Conservation (phyloP, 257 asterid species). For the Solanum stenotomum region DNA sequence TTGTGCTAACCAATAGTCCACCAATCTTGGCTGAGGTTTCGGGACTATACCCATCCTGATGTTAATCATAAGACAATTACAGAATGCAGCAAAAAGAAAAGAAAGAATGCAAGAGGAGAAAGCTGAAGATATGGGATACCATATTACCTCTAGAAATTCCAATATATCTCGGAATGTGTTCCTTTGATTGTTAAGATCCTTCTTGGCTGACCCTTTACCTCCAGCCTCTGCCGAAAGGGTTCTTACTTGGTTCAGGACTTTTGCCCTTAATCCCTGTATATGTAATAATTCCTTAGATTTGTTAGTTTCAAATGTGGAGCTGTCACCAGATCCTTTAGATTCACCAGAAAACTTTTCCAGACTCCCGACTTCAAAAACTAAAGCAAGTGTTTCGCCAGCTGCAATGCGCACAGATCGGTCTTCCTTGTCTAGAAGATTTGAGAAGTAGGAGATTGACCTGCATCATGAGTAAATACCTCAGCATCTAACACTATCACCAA, state of each 20-base stretch:
- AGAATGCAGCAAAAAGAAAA: not conserved
- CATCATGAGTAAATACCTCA: constrained; percentile 1
- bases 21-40: constrained; percentile 67
- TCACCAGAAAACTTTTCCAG: constrained; percentile 71
- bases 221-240: constrained; percentile 79
- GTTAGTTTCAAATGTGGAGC: constrained; percentile 35
- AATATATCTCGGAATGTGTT: constrained; percentile 74
- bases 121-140: not conserved
- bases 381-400: constrained; percentile 93
- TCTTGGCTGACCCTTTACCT: constrained; percentile 88
- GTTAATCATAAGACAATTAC: not conserved
- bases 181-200: constrained; percentile 85
- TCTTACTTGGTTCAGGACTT: constrained; percentile 65
- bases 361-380: constrained; percentile 72
- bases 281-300: constrained; percentile 41
- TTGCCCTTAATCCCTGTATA: constrained; percentile 63
- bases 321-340: constrained; percentile 39
- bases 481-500: not conserved
- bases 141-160: constrained; percentile 74
- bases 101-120: not conserved
- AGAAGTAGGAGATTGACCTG: constrained; percentile 69
- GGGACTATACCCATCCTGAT: constrained; percentile 66
- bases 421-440: constrained; percentile 76
- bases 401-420: constrained; percentile 80
- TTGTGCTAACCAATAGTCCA: constrained; percentile 57